These are phyloP conservation scores for Tulasnella sp. DNA, from an alignment of 768 basidiomycete genomes.

Conservation along the genomic window DNA sequence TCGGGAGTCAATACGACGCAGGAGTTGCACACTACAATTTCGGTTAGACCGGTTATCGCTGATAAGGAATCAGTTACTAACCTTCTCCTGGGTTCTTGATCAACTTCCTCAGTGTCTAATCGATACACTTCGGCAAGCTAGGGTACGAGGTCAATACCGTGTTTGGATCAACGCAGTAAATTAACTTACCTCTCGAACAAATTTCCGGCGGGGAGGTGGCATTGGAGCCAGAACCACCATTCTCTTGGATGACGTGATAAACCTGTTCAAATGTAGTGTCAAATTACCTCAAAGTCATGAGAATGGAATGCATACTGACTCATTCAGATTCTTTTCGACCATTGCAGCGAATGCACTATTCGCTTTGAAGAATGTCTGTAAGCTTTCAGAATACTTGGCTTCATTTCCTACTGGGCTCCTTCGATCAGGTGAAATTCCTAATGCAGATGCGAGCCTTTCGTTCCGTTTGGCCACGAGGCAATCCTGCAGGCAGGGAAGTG, in stretches of 20 bases:
- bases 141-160: conserved; percentile 6
- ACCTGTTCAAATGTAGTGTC: conserved; percentile 31
- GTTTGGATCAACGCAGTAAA: background rate
- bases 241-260: conserved; percentile 50
- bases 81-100: conserved; percentile 78
- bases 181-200: conserved; percentile 57
- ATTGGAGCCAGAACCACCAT: conserved; percentile 68
- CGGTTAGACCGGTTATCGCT: background rate
- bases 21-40: conserved; percentile 53
- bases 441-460: conserved; percentile 74
- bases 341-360: conserved; percentile 54
- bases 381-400: conserved; percentile 32
- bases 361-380: conserved; percentile 45
- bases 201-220: conserved; percentile 66
- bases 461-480: conserved; percentile 80
- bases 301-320: conserved; percentile 33
- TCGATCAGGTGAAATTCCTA: conserved; percentile 57
- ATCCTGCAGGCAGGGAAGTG: conserved; percentile 66
- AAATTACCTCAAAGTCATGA: background rate
- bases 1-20: conserved; percentile 70
- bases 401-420: conserved; percentile 15
- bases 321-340: conserved; percentile 72
- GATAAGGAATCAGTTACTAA: conserved; percentile 20
- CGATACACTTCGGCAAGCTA: conserved; percentile 69
- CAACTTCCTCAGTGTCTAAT: conserved; percentile 75